These are phyloP conservation scores for Odonthalia washingtoniensis DNA, from an alignment of 31 red algal species.

Conservation along the genomic window DNA sequence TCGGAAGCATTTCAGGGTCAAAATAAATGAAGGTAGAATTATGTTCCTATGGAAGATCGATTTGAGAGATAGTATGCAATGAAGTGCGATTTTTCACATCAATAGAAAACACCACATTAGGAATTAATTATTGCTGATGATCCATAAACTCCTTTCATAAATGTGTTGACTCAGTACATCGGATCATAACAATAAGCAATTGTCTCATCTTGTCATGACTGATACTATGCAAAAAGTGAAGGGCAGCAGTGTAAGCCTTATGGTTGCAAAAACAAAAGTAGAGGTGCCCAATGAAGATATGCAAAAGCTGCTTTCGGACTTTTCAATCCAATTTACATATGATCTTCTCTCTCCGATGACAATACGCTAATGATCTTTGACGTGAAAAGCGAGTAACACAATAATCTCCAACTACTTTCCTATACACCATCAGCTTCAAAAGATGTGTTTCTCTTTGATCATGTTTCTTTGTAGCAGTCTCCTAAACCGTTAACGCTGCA, in stretches of 20 bases:
- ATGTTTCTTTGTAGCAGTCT: neutral
- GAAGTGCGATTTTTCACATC: constrained; percentile 31
- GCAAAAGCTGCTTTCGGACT: constrained; percentile 74
- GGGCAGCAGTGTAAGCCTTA: constrained; percentile 65
- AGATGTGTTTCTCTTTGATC: neutral
- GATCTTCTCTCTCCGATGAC: constrained; percentile 1
- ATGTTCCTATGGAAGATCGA: constrained; percentile 67
- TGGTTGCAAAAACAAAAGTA: constrained; percentile 88
- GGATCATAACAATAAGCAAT: too few species aligned
- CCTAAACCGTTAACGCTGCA: constrained; percentile 57
- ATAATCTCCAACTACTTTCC: neutral
- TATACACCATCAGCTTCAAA: neutral
- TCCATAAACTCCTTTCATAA: too few species aligned
- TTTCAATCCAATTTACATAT: constrained; percentile 58
- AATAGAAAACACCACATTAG: constrained; percentile 44
- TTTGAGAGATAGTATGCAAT: constrained; percentile 65
- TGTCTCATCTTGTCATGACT: constrained; percentile 51
- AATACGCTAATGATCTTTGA: too few species aligned
- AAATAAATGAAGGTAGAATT: constrained; percentile 72
- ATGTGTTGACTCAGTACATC: too few species aligned
- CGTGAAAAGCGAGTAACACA: neutral
- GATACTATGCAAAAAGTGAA: constrained; percentile 71
- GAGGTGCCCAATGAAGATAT: constrained; percentile 90
- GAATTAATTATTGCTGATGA: too few species aligned
- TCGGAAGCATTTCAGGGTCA: constrained; percentile 56